A percentile compares a stretch with the other conserved stretches of the same genome.
These are phyloP conservation scores for Tranzscheliella williamsii DNA, from an alignment of 1,284 basidiomycete species.

Conservation along the genomic window DNA sequence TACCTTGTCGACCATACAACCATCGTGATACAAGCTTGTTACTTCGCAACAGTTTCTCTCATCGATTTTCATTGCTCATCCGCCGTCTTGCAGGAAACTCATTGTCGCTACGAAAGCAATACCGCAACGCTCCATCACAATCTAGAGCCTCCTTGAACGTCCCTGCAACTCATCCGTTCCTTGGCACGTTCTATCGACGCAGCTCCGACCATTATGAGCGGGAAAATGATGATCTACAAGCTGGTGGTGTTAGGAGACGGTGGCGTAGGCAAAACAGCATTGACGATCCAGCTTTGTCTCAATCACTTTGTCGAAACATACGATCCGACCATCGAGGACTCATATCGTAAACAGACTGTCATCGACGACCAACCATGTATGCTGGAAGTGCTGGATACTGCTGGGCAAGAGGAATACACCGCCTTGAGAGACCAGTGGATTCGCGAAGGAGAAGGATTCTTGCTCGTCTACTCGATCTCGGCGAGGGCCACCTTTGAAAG, in stretches of 20 bases:
- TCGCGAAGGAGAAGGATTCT: constrained; percentile 62
- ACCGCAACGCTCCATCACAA: background rate
- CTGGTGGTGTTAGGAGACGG: constrained; percentile 94
- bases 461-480: constrained; percentile 62
- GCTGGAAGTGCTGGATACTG: constrained; percentile 86
- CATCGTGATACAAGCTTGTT: too few relatives aligned
- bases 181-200: too few relatives aligned
- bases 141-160: too few relatives aligned
- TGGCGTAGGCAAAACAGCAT: constrained; percentile 94
- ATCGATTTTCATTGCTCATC: too few relatives aligned
- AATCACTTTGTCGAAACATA: constrained; percentile 57
- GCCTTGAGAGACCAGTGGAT: constrained; percentile 63
- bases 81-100: too few relatives aligned
- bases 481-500: constrained; percentile 62
- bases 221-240: constrained; percentile 68
- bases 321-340: constrained; percentile 62
- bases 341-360: constrained; percentile 61
- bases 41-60: too few relatives aligned
- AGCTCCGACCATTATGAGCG: constrained; percentile 37
- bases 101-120: too few relatives aligned
- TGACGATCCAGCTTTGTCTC: constrained; percentile 71
- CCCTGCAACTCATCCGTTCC: too few relatives aligned
- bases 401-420: constrained; percentile 72
- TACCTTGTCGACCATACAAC: too few relatives aligned
- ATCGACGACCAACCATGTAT: constrained; percentile 62